Base-by-base conservation (phyloP, 805 yeast genomes). In the Candida dajiaensis region DNA sequence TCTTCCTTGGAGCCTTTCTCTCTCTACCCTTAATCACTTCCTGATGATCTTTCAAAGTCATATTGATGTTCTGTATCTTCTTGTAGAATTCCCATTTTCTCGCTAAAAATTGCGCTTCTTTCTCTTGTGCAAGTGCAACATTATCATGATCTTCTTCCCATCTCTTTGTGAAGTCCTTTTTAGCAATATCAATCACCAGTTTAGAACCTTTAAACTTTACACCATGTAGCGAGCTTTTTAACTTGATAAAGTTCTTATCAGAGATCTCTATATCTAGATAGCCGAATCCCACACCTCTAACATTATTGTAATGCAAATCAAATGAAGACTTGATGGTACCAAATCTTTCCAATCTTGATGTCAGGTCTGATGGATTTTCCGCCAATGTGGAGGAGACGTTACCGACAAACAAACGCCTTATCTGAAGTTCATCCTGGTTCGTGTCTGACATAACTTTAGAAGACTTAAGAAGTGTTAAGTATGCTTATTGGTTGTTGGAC, bases 151-250 rank as follows among this genome's bases (percentile, higher is more conserved):
- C 83, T 40, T 62, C 59, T 26, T 65, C 63, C 83, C 82, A 75
- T 18, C 64, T 58, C 21, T 67, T 68, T 40, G 66, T 56, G 63
- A 67, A 85, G 39, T 69, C 69, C 0, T 80, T 80, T 53, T 74
- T 78, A 3, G 97, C 97, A 40, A 67, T 62, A 44, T 74, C 79
- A 10, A 92, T 66, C 3, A 71, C 69, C 31, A 92, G 63, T 44
- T 74, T 78, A 22, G 83, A 72, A 2, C 95, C 96, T 73, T 85
- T 88, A 65, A 74, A 92, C 22, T 75, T 76, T 2, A 84, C 77
- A 26, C 90, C 94, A 60, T 88, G 77, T 52, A 87, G 74, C 0
- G 85, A 69, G 7, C 67, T 62, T 48, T 74, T 73, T 43, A 92
- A 64, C 41, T 75, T 76, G 1, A 64, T 66, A 45, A 73, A 78